A percentile compares a stretch with the other conserved stretches of the same genome.
phyloP scores from a whole-genome alignment of 176 grass and related monocot species.

The Oryza brachyantha region DNA sequence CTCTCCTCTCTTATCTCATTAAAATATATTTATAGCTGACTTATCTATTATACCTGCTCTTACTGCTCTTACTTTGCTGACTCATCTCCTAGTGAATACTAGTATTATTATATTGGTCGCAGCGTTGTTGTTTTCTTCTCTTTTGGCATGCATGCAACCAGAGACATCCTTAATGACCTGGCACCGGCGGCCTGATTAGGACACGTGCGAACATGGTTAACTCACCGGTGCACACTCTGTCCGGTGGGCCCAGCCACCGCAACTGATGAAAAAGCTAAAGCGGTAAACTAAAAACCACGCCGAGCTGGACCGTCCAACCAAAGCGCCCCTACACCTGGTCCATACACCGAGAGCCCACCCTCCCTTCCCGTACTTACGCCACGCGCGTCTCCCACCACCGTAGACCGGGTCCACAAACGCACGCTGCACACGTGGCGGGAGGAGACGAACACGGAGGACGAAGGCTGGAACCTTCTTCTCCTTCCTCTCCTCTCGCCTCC shows the following conservation, averaged over 20 bases:
- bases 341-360: background rate
- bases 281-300: slow-evolving; percentile 36
- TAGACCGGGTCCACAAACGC: slow-evolving; percentile 2
- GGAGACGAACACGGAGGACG: too few species aligned
- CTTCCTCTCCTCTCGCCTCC: slow-evolving; percentile 2
- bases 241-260: background rate
- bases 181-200: background rate
- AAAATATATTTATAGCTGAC: too few species aligned
- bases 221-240: background rate
- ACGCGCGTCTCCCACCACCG: fast-evolving
- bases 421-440: slow-evolving; percentile 4
- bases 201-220: background rate
- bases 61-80: too few species aligned
- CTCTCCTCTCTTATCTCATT: too few species aligned
- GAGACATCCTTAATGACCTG: background rate
- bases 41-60: too few species aligned
- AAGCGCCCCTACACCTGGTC: background rate
- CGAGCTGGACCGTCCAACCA: slow-evolving; percentile 17
- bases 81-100: background rate
- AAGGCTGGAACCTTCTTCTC: slow-evolving; percentile 43
- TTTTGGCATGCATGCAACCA: background rate
- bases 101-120: too few species aligned
- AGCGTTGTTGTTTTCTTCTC: background rate
- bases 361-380: too few species aligned
- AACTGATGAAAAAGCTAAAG: background rate